phyloP scores from a whole-genome alignment of 1,284 basidiomycete species.

The Puccinia coronata region DNA sequence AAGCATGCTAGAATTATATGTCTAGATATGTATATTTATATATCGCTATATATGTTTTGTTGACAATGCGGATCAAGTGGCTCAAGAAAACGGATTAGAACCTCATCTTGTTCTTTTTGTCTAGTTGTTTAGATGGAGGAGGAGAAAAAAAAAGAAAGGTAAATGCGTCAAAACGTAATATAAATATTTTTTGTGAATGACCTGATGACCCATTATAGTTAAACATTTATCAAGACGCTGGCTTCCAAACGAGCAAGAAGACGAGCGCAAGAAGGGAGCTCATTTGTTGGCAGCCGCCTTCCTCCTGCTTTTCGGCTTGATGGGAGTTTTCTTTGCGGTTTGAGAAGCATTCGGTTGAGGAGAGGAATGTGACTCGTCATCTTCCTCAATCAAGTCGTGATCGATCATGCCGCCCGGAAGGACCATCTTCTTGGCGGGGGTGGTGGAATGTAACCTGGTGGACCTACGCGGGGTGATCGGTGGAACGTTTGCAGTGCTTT shows the following conservation, averaged over 20 bases:
- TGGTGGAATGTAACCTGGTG: conserved; percentile 19
- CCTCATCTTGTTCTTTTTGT: no score
- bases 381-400: conserved; percentile 23
- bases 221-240: neutral
- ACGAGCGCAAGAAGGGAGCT: neutral
- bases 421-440: conserved; percentile 22
- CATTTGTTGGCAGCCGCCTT: neutral
- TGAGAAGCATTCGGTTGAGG: neutral
- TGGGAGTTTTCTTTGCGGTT: neutral
- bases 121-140: no score
- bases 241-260: neutral
- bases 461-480: conserved; percentile 39
- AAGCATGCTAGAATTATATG: no score
- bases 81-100: no score
- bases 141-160: no score
- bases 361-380: conserved; percentile 1
- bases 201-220: no score
- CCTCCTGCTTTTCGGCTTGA: conserved; percentile 12
- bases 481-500: neutral
- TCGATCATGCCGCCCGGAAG: conserved; percentile 21
- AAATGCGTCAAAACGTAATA: no score
- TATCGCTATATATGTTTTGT: no score
- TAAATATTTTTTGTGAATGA: no score
- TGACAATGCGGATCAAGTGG: no score
- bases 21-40: no score